A percentile compares a stretch with the other conserved stretches of the same genome.
Evolutionary conservation across 495 filamentous ascomycete species (phyloP).

Genomic region (Daldinia concentrica): DNA sequence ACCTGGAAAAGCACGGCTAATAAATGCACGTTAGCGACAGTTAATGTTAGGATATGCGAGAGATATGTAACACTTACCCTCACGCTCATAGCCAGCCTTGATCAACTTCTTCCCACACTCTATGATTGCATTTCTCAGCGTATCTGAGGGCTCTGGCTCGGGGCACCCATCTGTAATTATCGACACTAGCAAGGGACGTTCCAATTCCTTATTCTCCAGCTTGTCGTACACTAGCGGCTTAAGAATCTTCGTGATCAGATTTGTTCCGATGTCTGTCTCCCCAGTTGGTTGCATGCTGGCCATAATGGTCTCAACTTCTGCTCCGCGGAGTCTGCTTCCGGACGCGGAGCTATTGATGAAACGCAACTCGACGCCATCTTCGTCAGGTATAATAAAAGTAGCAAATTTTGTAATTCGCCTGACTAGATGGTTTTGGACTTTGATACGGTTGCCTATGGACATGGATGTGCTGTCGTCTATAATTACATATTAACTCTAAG

Average conservation of each 20-base stretch:
- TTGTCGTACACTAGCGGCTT: not conserved
- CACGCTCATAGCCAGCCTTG: not conserved
- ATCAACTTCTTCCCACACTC: not conserved
- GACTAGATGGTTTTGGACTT: not conserved
- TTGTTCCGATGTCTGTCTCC: not conserved
- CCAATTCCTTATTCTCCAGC: not conserved
- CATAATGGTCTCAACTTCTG: not conserved
- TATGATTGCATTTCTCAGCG: not conserved
- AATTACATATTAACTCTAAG: not conserved
- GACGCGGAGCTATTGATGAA: not conserved
- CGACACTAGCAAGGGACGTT: not conserved
- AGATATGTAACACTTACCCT: not conserved
- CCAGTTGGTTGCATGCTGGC: not conserved
- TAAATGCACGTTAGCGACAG: not conserved
- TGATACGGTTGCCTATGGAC: not conserved
- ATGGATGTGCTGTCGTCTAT: not conserved
- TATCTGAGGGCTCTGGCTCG: not conserved
- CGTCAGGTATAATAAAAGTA: not conserved
- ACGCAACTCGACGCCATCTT: not conserved
- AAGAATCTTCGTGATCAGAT: not conserved
- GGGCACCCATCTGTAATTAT: not conserved
- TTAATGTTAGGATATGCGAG: not conserved
- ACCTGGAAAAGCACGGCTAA: not conserved
- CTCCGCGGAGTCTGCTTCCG: not conserved
- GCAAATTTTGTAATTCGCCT: not conserved